phyloP scores from a whole-genome alignment of 805 yeast species.

The Candida sphagnicola region DNA sequence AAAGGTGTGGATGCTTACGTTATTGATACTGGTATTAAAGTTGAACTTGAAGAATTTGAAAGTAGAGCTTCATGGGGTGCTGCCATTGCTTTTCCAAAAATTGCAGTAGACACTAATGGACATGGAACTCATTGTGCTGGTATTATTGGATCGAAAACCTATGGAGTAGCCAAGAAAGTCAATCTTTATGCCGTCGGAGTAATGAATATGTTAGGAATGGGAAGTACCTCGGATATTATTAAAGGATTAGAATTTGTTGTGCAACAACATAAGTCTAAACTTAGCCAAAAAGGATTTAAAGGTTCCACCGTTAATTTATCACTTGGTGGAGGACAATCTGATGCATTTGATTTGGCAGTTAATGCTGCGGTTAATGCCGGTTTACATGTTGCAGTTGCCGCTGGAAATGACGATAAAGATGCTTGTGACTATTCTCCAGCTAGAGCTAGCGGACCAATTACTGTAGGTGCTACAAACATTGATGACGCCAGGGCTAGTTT shows the following conservation, averaged over 20 bases:
- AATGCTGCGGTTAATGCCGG: slow-evolving; percentile 56
- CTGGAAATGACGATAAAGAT: slow-evolving; percentile 58
- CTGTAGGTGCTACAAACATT: slow-evolving; percentile 47
- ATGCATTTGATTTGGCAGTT: slow-evolving; percentile 54
- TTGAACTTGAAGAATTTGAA: slow-evolving; percentile 57
- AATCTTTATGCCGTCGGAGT: slow-evolving; percentile 37
- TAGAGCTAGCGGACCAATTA: slow-evolving; percentile 48
- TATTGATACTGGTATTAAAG: slow-evolving; percentile 74
- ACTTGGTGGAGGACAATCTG: slow-evolving; percentile 54
- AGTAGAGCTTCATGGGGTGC: slow-evolving; percentile 55
- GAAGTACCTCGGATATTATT: slow-evolving; percentile 35
- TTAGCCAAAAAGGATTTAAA: slow-evolving; percentile 42
- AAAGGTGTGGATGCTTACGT: slow-evolving; percentile 65
- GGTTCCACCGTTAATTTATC: slow-evolving; percentile 62
- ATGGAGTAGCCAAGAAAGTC: slow-evolving; percentile 72
- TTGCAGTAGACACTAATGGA: slow-evolving; percentile 60
- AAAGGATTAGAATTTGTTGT: slow-evolving; percentile 38
- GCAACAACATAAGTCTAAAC: slow-evolving; percentile 27
- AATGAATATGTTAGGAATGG: slow-evolving; percentile 34
- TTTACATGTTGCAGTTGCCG: slow-evolving; percentile 57
- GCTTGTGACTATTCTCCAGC: slow-evolving; percentile 59
- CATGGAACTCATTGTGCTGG: slow-evolving; percentile 97
- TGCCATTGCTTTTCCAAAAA: slow-evolving; percentile 28
- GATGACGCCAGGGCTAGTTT: slow-evolving; percentile 45
- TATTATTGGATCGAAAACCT: slow-evolving; percentile 68